These are phyloP conservation scores for Lachnellula subtilissima DNA, from an alignment of 2,329 filamentous ascomycete species.

Conservation along the genomic window DNA sequence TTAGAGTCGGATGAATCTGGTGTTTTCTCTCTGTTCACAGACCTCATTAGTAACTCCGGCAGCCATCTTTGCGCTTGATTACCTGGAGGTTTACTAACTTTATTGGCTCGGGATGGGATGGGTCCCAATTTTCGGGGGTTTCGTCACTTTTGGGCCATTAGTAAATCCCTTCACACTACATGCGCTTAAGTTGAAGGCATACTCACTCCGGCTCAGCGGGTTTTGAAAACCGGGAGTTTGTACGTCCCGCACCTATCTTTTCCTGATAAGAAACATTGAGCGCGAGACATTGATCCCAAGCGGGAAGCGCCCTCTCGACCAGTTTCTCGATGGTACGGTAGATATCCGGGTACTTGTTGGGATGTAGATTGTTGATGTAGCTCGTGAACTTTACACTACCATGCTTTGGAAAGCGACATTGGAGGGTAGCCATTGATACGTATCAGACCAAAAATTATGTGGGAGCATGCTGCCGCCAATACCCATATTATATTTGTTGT, in stretches of 20 bases:
- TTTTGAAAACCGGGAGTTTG: not conserved
- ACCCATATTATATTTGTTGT: not conserved
- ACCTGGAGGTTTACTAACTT: not conserved
- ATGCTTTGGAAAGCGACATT: slow-evolving; percentile 29
- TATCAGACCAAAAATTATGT: slow-evolving; percentile 27
- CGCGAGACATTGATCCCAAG: slow-evolving; percentile 29
- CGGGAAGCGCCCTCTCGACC: slow-evolving; percentile 28
- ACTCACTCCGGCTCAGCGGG: not conserved
- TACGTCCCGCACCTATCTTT: not conserved
- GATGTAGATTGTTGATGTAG: slow-evolving; percentile 38
- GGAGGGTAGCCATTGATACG: slow-evolving; percentile 41
- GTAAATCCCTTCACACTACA: too few relatives aligned
- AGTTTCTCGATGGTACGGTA: slow-evolving; percentile 35
- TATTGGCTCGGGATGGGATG: not conserved
- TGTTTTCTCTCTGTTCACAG: not conserved
- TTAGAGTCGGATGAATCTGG: not conserved
- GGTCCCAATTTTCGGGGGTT: not conserved
- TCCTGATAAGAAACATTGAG: not conserved
- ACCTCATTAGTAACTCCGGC: not conserved
- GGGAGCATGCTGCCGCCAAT: not conserved
- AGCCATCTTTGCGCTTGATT: not conserved
- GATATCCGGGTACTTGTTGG: slow-evolving; percentile 27
- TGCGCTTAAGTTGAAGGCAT: not conserved
- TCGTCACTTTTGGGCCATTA: not conserved
- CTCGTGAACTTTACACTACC: slow-evolving; percentile 15